Conservation (phyloP, 192 early-diverging fungal species). For the Rhizoclosmatium sp. region DNA sequence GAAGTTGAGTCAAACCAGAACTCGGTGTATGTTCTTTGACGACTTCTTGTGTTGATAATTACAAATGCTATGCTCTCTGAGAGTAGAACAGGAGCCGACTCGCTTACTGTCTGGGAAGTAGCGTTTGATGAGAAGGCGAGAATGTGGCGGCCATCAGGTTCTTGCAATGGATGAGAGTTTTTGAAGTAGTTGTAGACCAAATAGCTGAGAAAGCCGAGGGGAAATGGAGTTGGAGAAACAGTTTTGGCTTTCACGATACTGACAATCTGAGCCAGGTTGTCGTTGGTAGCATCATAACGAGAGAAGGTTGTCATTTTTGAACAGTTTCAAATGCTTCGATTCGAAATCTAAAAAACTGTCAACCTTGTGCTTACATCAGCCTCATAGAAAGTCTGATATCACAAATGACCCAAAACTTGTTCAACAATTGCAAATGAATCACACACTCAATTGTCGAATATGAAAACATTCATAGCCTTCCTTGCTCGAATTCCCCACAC, state of each 20-base stretch:
- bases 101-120: not conserved
- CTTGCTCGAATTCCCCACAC: no score
- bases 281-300: not conserved
- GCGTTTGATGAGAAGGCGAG: not conserved
- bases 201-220: not conserved
- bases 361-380: no score
- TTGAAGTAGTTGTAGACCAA: not conserved
- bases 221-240: not conserved
- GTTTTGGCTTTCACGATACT: not conserved
- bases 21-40: not conserved
- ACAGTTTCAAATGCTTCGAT: no score
- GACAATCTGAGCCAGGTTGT: not conserved
- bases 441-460: no score
- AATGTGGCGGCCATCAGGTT: not conserved
- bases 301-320: not conserved
- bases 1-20: not conserved
- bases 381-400: no score
- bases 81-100: not conserved
- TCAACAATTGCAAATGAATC: no score
- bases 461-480: no score
- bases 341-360: no score
- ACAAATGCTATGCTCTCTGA: not conserved
- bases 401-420: no score
- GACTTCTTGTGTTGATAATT: not conserved
- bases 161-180: not conserved